Evolutionary conservation across 2,329 filamentous ascomycete species (phyloP).

Genomic region (Neofusicoccum parvum): DNA sequence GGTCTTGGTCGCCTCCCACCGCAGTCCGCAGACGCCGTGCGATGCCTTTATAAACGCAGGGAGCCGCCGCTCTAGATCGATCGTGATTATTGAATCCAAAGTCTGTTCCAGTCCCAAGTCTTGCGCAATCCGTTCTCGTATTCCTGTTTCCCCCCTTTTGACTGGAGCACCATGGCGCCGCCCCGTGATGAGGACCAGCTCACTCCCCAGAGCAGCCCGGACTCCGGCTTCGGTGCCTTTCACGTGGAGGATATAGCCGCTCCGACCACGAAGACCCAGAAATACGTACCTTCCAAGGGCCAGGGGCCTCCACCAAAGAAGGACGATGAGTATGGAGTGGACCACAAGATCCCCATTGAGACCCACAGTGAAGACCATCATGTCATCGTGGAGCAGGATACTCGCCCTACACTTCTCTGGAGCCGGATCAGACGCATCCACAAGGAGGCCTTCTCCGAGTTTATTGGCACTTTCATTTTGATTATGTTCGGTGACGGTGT

Average conservation of each 20-base stretch:
- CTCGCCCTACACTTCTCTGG: slow-evolving; percentile 30
- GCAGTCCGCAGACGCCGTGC: background rate
- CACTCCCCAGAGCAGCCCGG: background rate
- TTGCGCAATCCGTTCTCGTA: background rate
- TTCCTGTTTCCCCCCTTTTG: background rate
- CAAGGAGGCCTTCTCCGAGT: slow-evolving; percentile 65
- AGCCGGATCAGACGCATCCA: slow-evolving; percentile 37
- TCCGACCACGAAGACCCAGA: background rate
- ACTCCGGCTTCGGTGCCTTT: slow-evolving; percentile 7
- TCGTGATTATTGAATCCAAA: background rate
- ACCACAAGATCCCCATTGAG: slow-evolving; percentile 18
- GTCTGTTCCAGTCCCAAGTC: background rate
- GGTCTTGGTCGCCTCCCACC: background rate
- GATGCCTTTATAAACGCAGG: slow-evolving; percentile 2
- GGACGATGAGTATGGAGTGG: background rate
- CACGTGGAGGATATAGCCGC: slow-evolving; percentile 4
- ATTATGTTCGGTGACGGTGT: slow-evolving; percentile 72
- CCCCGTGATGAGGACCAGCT: background rate
- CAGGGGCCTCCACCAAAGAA: slow-evolving; percentile 1
- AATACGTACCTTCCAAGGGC: background rate
- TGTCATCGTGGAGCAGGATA: slow-evolving; percentile 1
- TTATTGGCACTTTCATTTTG: slow-evolving; percentile 68
- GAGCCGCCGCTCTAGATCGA: background rate
- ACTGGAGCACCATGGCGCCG: slow-evolving; percentile 1
- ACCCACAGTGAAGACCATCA: background rate